Conservation (phyloP, 306 rosid species). For the Lathyrus oleraceus region DNA sequence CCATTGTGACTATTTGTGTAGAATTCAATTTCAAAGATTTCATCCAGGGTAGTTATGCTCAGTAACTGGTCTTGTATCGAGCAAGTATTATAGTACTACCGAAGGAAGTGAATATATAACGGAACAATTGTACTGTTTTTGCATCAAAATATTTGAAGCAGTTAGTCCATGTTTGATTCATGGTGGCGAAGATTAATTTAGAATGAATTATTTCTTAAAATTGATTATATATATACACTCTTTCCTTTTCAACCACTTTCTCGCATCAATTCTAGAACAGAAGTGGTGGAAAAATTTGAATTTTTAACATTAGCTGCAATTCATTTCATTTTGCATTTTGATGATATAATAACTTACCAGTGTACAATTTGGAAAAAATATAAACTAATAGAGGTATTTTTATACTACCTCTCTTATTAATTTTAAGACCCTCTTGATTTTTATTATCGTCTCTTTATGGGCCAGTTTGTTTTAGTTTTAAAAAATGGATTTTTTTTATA, state of each 20-base stretch:
- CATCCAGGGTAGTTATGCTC: constrained; percentile 1
- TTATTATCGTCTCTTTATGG: no score
- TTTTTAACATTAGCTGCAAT: not conserved
- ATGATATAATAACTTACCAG: no score
- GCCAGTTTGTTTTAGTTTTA: no score
- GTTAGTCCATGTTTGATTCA: not conserved
- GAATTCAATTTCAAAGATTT: constrained; percentile 18
- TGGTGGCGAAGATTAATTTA: not conserved
- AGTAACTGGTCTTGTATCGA: not conserved
- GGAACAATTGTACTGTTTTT: not conserved
- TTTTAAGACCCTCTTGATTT: no score
- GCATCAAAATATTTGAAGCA: not conserved
- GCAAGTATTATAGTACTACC: not conserved
- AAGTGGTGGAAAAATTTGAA: not conserved
- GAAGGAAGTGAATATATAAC: not conserved
- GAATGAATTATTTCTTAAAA: not conserved
- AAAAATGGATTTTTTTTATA: no score
- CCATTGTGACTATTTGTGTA: constrained; percentile 18
- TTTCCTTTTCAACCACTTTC: not conserved
- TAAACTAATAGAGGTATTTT: no score
- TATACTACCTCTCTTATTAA: no score
- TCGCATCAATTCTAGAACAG: not conserved
- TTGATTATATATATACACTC: not conserved
- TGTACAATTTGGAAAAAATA: no score
- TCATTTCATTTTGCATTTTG: not conserved